Evolutionary conservation across 805 yeast species (phyloP).

Genomic region (Candida montana): DNA sequence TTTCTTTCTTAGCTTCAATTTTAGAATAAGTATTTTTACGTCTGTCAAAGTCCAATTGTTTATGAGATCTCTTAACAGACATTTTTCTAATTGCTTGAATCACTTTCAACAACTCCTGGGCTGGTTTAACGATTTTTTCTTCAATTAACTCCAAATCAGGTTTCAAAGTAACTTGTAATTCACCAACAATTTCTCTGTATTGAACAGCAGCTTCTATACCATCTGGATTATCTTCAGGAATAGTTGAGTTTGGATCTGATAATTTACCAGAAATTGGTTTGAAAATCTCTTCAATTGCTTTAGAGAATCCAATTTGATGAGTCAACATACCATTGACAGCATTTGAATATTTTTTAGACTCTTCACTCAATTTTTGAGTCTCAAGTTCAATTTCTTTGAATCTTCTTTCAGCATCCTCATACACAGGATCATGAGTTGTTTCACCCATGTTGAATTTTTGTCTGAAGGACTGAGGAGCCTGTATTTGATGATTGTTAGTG

Average conservation of each 20-base stretch:
- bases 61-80: conserved; percentile 94
- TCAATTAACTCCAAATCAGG: conserved; percentile 94
- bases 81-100: conserved; percentile 83
- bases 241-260: conserved; percentile 80
- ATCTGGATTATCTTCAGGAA: conserved; percentile 92
- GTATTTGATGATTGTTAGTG: background rate
- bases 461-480: conserved; percentile 86
- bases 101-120: conserved; percentile 81
- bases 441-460: conserved; percentile 90
- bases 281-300: conserved; percentile 91
- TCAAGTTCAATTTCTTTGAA: conserved; percentile 88
- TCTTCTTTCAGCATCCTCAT: conserved; percentile 92
- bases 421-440: conserved; percentile 77
- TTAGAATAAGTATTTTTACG: conserved; percentile 65
- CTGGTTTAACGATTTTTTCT: conserved; percentile 82
- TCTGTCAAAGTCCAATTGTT: conserved; percentile 90
- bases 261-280: conserved; percentile 92
- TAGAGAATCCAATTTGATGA: conserved; percentile 92
- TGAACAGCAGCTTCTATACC: conserved; percentile 94
- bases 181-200: conserved; percentile 82
- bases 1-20: conserved; percentile 76
- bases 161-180: conserved; percentile 75
- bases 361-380: conserved; percentile 84
- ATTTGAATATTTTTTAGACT: conserved; percentile 80
- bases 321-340: conserved; percentile 93